Conservation (phyloP, 768 basidiomycete species). For the Suillus placidus region DNA sequence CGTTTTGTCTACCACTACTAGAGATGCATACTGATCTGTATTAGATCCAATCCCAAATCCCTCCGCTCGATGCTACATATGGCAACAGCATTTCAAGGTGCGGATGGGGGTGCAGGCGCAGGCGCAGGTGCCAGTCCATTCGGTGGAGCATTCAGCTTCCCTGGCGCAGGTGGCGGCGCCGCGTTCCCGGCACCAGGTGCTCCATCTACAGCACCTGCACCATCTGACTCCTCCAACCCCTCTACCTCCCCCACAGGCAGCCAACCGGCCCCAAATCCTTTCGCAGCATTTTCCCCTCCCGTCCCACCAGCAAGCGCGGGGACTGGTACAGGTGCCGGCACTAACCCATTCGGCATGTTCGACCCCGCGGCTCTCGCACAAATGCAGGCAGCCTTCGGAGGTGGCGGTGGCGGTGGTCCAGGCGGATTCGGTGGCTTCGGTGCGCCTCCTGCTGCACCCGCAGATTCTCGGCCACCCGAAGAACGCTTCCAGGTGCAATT, state of each 20-base stretch:
- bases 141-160: constrained; percentile 15
- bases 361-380: constrained; percentile 50
- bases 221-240: constrained; percentile 30
- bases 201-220: constrained; percentile 40
- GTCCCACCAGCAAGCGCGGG: constrained; percentile 26
- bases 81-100: constrained; percentile 54
- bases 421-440: constrained; percentile 32
- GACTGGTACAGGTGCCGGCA: constrained; percentile 30
- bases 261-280: constrained; percentile 13
- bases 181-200: constrained; percentile 66
- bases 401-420: constrained; percentile 31
- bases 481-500: constrained; percentile 91
- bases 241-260: constrained; percentile 16
- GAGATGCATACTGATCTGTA: not conserved
- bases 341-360: constrained; percentile 27
- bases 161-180: constrained; percentile 30
- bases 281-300: constrained; percentile 23
- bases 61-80: constrained; percentile 79
- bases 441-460: constrained; percentile 41
- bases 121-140: constrained; percentile 13
- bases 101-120: constrained; percentile 39
- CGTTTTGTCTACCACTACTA: not conserved
- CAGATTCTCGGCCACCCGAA: constrained; percentile 79
- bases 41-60: constrained; percentile 74
- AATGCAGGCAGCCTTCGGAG: constrained; percentile 38